A percentile compares a stretch with the other conserved stretches of the same genome.
Evolutionary conservation across 768 basidiomycete genomes (phyloP).

Genomic region (Lenzites betulinus): DNA sequence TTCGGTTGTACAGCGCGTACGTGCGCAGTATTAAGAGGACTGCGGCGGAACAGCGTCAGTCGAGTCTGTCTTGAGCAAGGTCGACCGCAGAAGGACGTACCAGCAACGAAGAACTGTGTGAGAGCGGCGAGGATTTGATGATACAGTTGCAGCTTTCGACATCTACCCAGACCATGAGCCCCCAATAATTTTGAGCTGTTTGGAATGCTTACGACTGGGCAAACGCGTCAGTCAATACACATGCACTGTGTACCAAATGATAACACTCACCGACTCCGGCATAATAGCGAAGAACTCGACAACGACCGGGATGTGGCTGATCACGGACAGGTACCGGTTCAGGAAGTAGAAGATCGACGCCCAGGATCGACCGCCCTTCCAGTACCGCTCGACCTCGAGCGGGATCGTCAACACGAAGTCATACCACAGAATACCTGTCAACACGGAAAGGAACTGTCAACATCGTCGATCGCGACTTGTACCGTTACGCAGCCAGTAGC

Average conservation of each 20-base stretch:
- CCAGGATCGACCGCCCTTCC: constrained; percentile 4
- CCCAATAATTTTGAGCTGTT: too few species aligned
- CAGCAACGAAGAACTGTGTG: constrained; percentile 4
- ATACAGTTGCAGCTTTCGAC: constrained; percentile 5
- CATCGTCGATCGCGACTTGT: not conserved
- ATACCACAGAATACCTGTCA: constrained; percentile 1
- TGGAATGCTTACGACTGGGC: not conserved
- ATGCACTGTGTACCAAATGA: not conserved
- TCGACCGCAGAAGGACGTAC: not conserved
- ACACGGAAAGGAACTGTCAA: not conserved
- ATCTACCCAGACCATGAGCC: not conserved
- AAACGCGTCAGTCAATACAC: not conserved
- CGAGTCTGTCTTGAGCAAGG: not conserved
- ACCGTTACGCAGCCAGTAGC: too few species aligned
- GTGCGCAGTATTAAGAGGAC: constrained; percentile 8
- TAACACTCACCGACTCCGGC: not conserved
- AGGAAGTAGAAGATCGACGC: constrained; percentile 10
- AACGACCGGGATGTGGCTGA: constrained; percentile 9
- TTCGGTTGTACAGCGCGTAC: constrained; percentile 7
- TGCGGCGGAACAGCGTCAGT: not conserved
- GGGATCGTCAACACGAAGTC: constrained; percentile 10
- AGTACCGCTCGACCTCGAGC: constrained; percentile 10
- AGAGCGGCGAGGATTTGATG: constrained; percentile 8
- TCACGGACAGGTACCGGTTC: constrained; percentile 10
- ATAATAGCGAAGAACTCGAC: constrained; percentile 6